phyloP scores from a whole-genome alignment of 495 filamentous ascomycete genomes.

The Penicillium crystallinum region DNA sequence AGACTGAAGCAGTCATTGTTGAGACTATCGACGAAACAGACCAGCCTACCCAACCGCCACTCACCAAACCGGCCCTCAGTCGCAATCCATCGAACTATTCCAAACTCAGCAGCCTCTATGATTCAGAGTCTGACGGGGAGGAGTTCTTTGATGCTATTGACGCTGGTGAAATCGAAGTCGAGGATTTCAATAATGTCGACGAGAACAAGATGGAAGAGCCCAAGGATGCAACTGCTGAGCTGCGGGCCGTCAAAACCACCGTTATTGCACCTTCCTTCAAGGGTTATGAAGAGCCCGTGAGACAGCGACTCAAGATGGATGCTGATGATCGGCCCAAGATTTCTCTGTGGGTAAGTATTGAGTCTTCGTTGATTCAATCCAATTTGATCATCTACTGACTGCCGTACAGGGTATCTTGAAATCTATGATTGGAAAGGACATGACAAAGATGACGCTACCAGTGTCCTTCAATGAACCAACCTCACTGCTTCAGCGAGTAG shows the following conservation, averaged over 20 bases:
- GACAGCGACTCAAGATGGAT: constrained; percentile 79
- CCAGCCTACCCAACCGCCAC: constrained; percentile 3
- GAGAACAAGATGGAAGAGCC: constrained; percentile 42
- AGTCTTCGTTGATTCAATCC: background rate
- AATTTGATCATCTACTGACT: constrained; percentile 12
- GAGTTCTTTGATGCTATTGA: constrained; percentile 98
- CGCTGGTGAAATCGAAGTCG: constrained; percentile 81
- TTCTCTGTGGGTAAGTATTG: constrained; percentile 77
- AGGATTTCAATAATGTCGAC: constrained; percentile 45
- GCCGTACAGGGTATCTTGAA: constrained; percentile 79
- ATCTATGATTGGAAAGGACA: constrained; percentile 99
- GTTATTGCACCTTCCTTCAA: constrained; percentile 73
- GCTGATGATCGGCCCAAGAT: constrained; percentile 90
- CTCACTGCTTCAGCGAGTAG: constrained; percentile 90
- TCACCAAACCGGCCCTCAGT: constrained; percentile 10
- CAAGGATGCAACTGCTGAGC: constrained; percentile 40
- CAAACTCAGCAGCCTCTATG: constrained; percentile 51
- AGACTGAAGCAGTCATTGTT: constrained; percentile 3
- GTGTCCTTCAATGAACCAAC: constrained; percentile 99
- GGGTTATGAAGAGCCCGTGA: constrained; percentile 84
- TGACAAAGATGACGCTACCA: constrained; percentile 98
- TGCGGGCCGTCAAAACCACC: constrained; percentile 43
- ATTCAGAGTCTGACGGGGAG: constrained; percentile 79
- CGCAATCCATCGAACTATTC: constrained; percentile 31
- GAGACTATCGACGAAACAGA: constrained; percentile 4